phyloP scores from a whole-genome alignment of 1,284 basidiomycete species.

The Cryptococcus sp. region DNA sequence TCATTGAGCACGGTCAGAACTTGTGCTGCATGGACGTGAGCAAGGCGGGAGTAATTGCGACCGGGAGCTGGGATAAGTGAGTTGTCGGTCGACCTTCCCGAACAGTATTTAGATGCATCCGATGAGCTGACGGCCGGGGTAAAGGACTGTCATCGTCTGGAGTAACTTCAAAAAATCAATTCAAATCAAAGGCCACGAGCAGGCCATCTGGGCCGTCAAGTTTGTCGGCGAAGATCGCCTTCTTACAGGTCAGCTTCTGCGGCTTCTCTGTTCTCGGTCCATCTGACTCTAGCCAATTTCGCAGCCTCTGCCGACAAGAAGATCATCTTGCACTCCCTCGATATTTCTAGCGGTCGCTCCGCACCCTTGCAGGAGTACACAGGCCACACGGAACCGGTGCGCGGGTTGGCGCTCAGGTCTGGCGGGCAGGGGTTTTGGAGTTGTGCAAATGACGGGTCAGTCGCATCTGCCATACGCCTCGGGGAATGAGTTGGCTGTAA shows the following conservation, averaged over 20 bases:
- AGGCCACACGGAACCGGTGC: constrained; percentile 88
- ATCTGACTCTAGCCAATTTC: neutral
- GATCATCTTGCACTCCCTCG: constrained; percentile 80
- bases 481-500: no score
- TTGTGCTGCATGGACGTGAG: constrained; percentile 79
- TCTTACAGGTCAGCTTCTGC: constrained; percentile 65
- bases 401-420: constrained; percentile 72
- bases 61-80: constrained; percentile 97
- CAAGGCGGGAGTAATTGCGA: constrained; percentile 69
- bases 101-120: neutral
- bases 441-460: constrained; percentile 87
- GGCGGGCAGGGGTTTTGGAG: constrained; percentile 85
- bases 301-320: constrained; percentile 91
- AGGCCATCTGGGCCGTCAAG: constrained; percentile 92
- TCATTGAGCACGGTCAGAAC: constrained; percentile 85
- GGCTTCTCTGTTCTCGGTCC: neutral
- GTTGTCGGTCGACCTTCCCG: constrained; percentile 30
- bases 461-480: constrained; percentile 2
- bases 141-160: constrained; percentile 92
- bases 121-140: neutral
- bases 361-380: constrained; percentile 69
- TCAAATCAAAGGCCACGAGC: constrained; percentile 78
- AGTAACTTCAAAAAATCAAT: constrained; percentile 69
- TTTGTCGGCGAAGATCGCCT: constrained; percentile 74
- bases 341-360: constrained; percentile 45